These are phyloP conservation scores for Backusella tarrabulga DNA, from an alignment of 192 early-diverging fungal species.

Conservation along the genomic window DNA sequence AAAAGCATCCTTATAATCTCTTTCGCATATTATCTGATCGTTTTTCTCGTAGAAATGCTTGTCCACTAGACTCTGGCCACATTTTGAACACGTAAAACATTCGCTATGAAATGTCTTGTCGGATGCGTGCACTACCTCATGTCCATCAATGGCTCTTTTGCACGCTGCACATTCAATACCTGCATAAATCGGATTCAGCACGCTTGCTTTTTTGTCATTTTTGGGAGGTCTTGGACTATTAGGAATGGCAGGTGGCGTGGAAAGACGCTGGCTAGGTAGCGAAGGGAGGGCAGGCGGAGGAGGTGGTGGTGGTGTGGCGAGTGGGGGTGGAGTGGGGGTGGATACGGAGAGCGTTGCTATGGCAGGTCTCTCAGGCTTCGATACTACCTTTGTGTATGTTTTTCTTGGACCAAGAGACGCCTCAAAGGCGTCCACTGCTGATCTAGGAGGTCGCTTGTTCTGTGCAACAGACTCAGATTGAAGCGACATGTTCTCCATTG, in stretches of 20 bases:
- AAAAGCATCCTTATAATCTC: constrained; percentile 53
- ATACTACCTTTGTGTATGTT: not conserved
- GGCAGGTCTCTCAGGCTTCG: not conserved
- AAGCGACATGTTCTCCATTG: constrained; percentile 2
- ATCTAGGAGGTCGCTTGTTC: not conserved
- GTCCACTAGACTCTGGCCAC: constrained; percentile 43
- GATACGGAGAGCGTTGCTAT: not conserved
- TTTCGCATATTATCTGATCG: constrained; percentile 47
- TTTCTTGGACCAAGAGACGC: constrained; percentile 2
- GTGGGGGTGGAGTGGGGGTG: not conserved
- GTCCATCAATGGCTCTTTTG: constrained; percentile 42
- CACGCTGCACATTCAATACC: constrained; percentile 42
- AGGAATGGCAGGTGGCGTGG: constrained; percentile 7
- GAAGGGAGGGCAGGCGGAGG: not conserved
- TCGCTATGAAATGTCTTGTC: constrained; percentile 56
- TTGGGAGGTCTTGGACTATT: constrained; percentile 5
- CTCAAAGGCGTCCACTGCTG: constrained; percentile 7
- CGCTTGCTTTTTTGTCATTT: not conserved
- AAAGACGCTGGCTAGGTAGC: not conserved
- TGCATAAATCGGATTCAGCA: constrained; percentile 20
- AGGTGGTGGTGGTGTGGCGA: not conserved
- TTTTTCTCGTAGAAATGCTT: constrained; percentile 56
- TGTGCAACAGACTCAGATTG: not conserved
- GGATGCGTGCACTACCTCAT: constrained; percentile 45
- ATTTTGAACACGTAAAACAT: constrained; percentile 50